Conservation (phyloP, 2,329 filamentous ascomycete genomes). For the Teratosphaeria epicoccoides region DNA sequence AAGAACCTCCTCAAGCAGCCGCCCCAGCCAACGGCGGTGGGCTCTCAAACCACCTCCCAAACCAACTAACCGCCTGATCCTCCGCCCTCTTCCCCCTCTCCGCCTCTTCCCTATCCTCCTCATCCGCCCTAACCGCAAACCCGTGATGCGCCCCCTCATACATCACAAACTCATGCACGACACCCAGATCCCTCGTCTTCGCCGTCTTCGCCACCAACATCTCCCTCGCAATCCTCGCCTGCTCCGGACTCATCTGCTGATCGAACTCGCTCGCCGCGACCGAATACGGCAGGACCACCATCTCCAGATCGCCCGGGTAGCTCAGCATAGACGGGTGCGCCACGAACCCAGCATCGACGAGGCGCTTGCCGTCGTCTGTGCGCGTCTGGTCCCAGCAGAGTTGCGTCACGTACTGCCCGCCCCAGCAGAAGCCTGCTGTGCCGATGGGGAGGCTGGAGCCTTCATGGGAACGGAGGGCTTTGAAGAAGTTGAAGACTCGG, state of each 20-base stretch:
- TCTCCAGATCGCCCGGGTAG: constrained; percentile 26
- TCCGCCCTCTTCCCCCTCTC: constrained; percentile 28
- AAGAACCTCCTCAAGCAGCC: not conserved
- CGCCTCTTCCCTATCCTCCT: constrained; percentile 24
- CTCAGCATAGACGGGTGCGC: constrained; percentile 27
- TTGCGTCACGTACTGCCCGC: constrained; percentile 25
- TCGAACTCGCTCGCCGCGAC: constrained; percentile 23
- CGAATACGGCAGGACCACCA: constrained; percentile 25
- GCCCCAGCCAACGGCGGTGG: constrained; percentile 4
- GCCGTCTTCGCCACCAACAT: constrained; percentile 26
- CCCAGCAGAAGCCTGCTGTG: constrained; percentile 26
- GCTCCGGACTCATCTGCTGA: constrained; percentile 19
- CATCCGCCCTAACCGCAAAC: constrained; percentile 27
- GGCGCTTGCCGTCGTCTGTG: constrained; percentile 18
- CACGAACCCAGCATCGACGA: constrained; percentile 26
- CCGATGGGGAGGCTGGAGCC: constrained; percentile 23
- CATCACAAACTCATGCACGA: constrained; percentile 29
- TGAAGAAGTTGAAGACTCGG: constrained; percentile 19
- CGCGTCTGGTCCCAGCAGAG: constrained; percentile 24
- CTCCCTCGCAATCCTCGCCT: constrained; percentile 25
- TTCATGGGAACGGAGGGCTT: constrained; percentile 20
- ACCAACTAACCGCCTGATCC: constrained; percentile 30
- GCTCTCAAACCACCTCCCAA: constrained; percentile 24
- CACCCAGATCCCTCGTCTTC: constrained; percentile 22
- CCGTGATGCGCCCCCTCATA: constrained; percentile 29